These are phyloP conservation scores for Chondrostereum purpureum DNA, from an alignment of 1,284 basidiomycete genomes.

Conservation along the genomic window DNA sequence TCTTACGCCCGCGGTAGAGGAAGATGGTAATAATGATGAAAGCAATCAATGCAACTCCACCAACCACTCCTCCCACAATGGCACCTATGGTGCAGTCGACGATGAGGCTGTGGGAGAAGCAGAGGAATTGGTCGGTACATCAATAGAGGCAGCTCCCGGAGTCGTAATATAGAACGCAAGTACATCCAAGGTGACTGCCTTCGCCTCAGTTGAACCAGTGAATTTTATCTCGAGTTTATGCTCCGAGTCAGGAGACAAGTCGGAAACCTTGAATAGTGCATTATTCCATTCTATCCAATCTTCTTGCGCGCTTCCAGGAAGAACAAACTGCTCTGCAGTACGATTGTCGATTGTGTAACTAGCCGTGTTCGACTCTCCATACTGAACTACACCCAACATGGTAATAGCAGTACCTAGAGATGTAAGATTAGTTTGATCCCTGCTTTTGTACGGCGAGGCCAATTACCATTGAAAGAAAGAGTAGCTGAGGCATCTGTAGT, in stretches of 20 bases:
- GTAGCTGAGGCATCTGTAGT: not conserved
- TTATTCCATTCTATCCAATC: not conserved
- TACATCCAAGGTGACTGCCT: not conserved
- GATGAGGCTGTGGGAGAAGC: not conserved
- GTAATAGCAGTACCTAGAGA: not conserved
- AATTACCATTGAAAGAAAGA: not conserved
- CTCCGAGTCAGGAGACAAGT: not conserved
- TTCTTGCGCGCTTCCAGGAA: not conserved
- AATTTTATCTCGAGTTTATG: not conserved
- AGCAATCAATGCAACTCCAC: constrained; percentile 45
- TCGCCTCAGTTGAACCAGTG: not conserved
- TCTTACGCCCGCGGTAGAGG: constrained; percentile 41
- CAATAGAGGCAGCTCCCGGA: not conserved
- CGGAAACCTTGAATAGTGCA: not conserved
- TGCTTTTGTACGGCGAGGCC: not conserved
- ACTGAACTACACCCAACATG: not conserved
- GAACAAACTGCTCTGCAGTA: not conserved
- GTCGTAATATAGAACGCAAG: not conserved
- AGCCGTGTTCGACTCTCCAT: not conserved
- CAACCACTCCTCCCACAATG: constrained; percentile 67
- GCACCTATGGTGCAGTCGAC: constrained; percentile 34
- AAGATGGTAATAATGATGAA: constrained; percentile 35
- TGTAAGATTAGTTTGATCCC: not conserved
- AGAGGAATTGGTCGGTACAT: not conserved
- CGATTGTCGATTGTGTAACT: not conserved